A percentile compares a stretch with the other conserved stretches of the same genome.
Conservation (phyloP, 257 asterid species). For the Plantago elongata region DNA sequence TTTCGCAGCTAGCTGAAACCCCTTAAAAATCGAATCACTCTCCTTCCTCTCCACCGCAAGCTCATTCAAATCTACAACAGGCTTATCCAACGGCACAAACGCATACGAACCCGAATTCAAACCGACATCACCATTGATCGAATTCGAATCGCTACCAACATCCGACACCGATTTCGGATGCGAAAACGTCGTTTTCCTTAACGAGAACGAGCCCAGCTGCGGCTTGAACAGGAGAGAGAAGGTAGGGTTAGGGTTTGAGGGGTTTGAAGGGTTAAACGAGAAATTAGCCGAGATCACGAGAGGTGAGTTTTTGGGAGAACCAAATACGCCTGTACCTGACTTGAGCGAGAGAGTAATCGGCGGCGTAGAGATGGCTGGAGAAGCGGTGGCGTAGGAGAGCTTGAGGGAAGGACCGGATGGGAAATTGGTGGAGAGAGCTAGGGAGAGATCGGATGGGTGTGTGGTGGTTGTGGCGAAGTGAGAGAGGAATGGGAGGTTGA, state of each 20-base stretch:
- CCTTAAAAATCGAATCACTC: constrained; percentile 46
- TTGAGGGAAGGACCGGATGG: constrained; percentile 69
- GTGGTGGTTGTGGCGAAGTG: constrained; percentile 75
- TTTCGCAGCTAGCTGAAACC: constrained; percentile 48
- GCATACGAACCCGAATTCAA: constrained; percentile 37
- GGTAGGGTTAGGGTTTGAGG: constrained; percentile 49
- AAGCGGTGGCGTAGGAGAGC: constrained; percentile 54
- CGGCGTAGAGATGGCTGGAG: constrained; percentile 29
- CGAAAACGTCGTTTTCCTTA: constrained; percentile 54
- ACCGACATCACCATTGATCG: constrained; percentile 22
- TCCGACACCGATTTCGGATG: constrained; percentile 20
- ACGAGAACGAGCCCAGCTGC: constrained; percentile 66
- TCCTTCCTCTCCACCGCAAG: constrained; percentile 27
- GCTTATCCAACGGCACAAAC: constrained; percentile 64
- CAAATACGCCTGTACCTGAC: constrained; percentile 81
- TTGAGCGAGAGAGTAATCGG: constrained; percentile 62
- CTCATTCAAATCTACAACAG: constrained; percentile 34
- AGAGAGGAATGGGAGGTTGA: constrained; percentile 76
- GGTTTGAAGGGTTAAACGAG: constrained; percentile 55
- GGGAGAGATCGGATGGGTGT: constrained; percentile 78
- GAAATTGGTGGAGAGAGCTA: constrained; percentile 70
- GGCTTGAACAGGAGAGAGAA: constrained; percentile 72
- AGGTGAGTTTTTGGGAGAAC: constrained; percentile 77
- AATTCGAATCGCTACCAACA: constrained; percentile 13
- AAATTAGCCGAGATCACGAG: constrained; percentile 68